Percentiles rank a stretch among this genome's conserved stretches.
phyloP scores from a whole-genome alignment of 2,329 filamentous ascomycete genomes.

The Xylariomycetidae sp. region DNA sequence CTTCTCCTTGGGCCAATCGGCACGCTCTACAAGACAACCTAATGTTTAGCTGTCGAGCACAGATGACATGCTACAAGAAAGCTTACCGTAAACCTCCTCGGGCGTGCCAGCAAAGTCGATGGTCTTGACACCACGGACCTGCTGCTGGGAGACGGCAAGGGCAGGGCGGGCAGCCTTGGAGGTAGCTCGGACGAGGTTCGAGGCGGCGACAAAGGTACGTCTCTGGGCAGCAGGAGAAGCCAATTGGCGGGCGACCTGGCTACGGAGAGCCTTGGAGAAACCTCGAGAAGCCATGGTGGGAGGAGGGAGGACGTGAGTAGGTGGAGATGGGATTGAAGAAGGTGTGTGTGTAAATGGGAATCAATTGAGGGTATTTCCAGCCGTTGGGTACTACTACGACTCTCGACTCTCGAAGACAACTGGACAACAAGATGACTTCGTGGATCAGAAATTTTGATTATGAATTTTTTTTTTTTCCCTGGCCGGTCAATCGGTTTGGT shows the following conservation, averaged over 20 bases:
- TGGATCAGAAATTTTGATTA: conserved; percentile 7
- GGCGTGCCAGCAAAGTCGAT: conserved; percentile 96
- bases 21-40: conserved; percentile 65
- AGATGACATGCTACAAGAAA: no score
- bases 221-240: conserved; percentile 55
- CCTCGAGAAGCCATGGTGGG: conserved; percentile 69
- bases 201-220: conserved; percentile 58
- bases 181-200: conserved; percentile 50
- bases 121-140: conserved; percentile 90
- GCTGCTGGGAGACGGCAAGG: conserved; percentile 46
- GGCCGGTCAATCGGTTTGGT: conserved; percentile 7
- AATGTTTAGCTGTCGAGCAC: conserved; percentile 23
- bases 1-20: conserved; percentile 98
- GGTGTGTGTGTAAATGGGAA: conserved; percentile 15
- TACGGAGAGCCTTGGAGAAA: conserved; percentile 64
- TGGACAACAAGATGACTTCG: conserved; percentile 19
- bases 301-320: conserved; percentile 17
- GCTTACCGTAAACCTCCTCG: conserved; percentile 87
- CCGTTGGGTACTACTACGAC: no score
- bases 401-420: no score
- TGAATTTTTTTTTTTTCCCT: conserved; percentile 8
- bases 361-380: conserved; percentile 12
- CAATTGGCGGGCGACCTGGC: conserved; percentile 60
- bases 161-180: conserved; percentile 33
- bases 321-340: conserved; percentile 26